These are phyloP conservation scores for Suillus tomentosus DNA, from an alignment of 768 basidiomycete species.

Conservation along the genomic window DNA sequence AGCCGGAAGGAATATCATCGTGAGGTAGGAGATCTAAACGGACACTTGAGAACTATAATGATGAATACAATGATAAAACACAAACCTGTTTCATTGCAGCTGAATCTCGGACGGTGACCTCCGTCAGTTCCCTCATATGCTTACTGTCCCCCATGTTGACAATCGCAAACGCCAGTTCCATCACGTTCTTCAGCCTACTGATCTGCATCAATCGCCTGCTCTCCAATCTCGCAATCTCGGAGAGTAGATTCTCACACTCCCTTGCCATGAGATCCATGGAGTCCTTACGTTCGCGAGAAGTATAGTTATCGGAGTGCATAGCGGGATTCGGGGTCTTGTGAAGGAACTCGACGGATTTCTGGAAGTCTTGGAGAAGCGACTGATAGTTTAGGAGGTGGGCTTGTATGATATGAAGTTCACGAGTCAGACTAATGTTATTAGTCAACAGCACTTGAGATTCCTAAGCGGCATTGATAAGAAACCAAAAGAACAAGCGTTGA, in stretches of 20 bases:
- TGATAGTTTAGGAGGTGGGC: constrained; percentile 60
- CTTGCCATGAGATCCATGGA: constrained; percentile 12
- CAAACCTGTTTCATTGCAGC: constrained; percentile 27
- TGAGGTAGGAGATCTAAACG: constrained; percentile 52
- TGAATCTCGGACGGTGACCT: constrained; percentile 15
- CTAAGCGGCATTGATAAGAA: constrained; percentile 28
- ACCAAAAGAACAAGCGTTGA: background rate
- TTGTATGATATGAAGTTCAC: constrained; percentile 56
- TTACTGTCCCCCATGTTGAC: constrained; percentile 53
- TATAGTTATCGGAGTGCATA: constrained; percentile 33
- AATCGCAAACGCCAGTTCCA: constrained; percentile 46
- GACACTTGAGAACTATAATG: background rate
- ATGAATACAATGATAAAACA: background rate
- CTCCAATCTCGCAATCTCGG: constrained; percentile 51
- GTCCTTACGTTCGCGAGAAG: constrained; percentile 4
- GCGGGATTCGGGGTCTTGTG: constrained; percentile 50
- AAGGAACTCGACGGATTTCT: constrained; percentile 52
- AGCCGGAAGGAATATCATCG: constrained; percentile 59
- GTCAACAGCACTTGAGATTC: constrained; percentile 44
- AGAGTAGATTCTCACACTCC: constrained; percentile 32
- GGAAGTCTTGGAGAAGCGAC: constrained; percentile 56
- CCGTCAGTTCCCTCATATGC: constrained; percentile 11
- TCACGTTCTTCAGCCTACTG: constrained; percentile 29
- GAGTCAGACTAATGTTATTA: constrained; percentile 43
- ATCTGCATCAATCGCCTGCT: constrained; percentile 32